These are phyloP conservation scores for Mycocentrospora acerina DNA, from an alignment of 2,329 filamentous ascomycete species.

Conservation along the genomic window DNA sequence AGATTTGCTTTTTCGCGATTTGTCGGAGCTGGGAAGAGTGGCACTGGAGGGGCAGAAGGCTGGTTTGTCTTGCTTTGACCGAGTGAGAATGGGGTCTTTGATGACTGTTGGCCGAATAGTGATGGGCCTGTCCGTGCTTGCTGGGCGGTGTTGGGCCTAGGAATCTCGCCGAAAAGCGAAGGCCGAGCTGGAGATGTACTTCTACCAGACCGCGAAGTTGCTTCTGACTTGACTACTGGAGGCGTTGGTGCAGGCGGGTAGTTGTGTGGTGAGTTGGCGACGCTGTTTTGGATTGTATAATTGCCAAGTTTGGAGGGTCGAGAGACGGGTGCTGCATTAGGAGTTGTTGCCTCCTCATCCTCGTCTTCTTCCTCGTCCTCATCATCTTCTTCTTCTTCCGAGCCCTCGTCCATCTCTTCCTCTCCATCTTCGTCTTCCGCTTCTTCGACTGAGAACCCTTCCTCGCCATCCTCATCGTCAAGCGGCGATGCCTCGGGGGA, in stretches of 20 bases:
- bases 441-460: constrained; percentile 44
- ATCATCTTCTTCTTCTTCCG: constrained; percentile 39
- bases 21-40: constrained; percentile 57
- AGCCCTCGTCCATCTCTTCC: neutral
- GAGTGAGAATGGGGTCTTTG: constrained; percentile 12
- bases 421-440: constrained; percentile 34
- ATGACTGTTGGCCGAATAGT: constrained; percentile 19
- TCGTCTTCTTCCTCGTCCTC: constrained; percentile 50
- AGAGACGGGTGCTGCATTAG: constrained; percentile 18
- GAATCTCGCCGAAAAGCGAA: constrained; percentile 17
- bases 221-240: constrained; percentile 27
- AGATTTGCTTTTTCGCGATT: constrained; percentile 55
- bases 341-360: constrained; percentile 42
- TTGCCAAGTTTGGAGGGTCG: constrained; percentile 11
- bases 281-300: constrained; percentile 24
- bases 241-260: constrained; percentile 37
- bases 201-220: constrained; percentile 23
- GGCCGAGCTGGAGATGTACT: constrained; percentile 21
- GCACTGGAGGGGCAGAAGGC: constrained; percentile 21
- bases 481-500: constrained; percentile 35
- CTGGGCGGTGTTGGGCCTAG: constrained; percentile 10
- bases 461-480: constrained; percentile 35
- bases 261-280: constrained; percentile 23
- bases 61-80: constrained; percentile 11
- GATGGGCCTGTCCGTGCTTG: constrained; percentile 11